A percentile compares a stretch with the other conserved stretches of the same genome.
phyloP scores from a whole-genome alignment of 208 protist species.

The Acanthamoeba triangularis region DNA sequence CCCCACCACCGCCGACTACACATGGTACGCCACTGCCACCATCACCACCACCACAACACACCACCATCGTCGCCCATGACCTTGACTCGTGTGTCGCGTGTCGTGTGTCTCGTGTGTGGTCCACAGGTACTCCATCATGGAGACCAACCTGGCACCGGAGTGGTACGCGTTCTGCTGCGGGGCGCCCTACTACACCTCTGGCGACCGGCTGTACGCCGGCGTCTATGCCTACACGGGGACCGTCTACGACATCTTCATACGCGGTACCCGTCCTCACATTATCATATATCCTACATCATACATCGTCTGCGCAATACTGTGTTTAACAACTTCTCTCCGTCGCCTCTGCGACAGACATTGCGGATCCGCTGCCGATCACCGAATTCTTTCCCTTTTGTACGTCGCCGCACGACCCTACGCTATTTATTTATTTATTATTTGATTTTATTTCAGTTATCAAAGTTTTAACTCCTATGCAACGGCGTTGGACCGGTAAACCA shows the following conservation, averaged over 20 bases:
- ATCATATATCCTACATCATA: background rate
- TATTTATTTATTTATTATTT: background rate
- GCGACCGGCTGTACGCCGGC: background rate
- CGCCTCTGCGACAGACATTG: background rate
- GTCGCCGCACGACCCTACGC: background rate
- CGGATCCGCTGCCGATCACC: background rate
- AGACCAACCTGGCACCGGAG: background rate
- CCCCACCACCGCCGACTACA: too few relatives aligned
- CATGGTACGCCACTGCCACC: too few relatives aligned
- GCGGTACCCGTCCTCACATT: background rate
- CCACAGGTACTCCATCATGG: background rate
- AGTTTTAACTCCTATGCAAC: too few relatives aligned
- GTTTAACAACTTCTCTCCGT: background rate
- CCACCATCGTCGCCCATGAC: too few relatives aligned
- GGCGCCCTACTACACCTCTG: background rate
- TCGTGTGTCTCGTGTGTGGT: too few relatives aligned
- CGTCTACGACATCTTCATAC: background rate
- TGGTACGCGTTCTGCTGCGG: slow-evolving; percentile 56
- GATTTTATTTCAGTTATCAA: background rate
- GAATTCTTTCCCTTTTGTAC: background rate
- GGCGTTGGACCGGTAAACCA: too few relatives aligned
- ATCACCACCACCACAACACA: background rate
- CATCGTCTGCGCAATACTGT: background rate
- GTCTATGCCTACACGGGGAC: slow-evolving; percentile 5
- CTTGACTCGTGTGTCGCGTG: too few relatives aligned